Evolutionary conservation across 2,329 filamentous ascomycete genomes (phyloP).

Genomic region (Mycosphaerella arachidis): DNA sequence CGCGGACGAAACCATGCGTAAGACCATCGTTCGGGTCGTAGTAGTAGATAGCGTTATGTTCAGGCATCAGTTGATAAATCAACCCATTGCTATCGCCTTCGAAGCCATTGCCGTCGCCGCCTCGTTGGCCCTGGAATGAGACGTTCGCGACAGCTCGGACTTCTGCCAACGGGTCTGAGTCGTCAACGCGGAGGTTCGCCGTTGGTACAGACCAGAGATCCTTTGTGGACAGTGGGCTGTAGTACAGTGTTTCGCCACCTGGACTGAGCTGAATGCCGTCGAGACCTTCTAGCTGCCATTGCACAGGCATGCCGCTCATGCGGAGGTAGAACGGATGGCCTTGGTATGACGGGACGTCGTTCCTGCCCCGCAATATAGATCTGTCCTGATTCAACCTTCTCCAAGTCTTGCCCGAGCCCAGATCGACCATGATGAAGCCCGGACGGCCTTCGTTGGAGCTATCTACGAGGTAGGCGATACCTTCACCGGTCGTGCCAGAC

Average conservation of each 20-base stretch:
- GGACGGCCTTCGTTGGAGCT: conserved; percentile 44
- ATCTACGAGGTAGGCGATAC: conserved; percentile 46
- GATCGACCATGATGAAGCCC: conserved; percentile 46
- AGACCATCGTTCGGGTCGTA: conserved; percentile 39
- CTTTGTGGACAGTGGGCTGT: conserved; percentile 38
- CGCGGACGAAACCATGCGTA: conserved; percentile 38
- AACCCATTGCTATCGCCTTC: conserved; percentile 42
- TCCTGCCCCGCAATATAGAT: conserved; percentile 29
- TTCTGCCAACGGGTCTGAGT: conserved; percentile 32
- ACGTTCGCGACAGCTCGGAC: conserved; percentile 45
- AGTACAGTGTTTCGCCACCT: conserved; percentile 41
- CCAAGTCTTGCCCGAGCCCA: conserved; percentile 41
- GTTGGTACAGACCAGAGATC: conserved; percentile 35
- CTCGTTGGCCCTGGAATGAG: conserved; percentile 42
- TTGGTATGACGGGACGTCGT: conserved; percentile 32
- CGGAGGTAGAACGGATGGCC: conserved; percentile 31
- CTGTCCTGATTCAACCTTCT: conserved; percentile 36
- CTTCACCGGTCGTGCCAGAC: conserved; percentile 35
- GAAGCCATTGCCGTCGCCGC: conserved; percentile 46
- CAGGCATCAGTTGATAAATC: conserved; percentile 46
- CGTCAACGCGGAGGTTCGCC: conserved; percentile 31
- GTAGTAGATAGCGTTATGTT: conserved; percentile 44
- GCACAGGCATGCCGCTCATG: conserved; percentile 23
- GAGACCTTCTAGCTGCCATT: conserved; percentile 30
- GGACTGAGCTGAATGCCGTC: conserved; percentile 38